Conservation (phyloP, 2,329 filamentous ascomycete genomes). For the Pseudogymnoascus sp. region DNA sequence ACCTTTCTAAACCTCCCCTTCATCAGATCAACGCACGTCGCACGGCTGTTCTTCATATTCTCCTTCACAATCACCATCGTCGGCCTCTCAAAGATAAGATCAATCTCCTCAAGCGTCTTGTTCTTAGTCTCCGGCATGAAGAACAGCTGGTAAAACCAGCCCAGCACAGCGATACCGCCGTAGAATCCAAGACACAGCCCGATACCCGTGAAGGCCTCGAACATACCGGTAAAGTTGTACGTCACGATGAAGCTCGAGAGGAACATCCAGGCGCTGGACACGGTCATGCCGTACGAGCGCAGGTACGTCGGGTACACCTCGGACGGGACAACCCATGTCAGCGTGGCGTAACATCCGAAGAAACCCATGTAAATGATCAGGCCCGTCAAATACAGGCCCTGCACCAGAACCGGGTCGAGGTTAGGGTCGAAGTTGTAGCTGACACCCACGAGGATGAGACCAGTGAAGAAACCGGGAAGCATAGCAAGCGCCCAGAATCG, state of each 20-base stretch:
- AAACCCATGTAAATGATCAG: conserved; percentile 62
- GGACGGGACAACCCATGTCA: conserved; percentile 60
- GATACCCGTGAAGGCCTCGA: conserved; percentile 57
- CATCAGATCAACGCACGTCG: neutral
- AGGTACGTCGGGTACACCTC: conserved; percentile 70
- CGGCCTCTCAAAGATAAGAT: conserved; percentile 57
- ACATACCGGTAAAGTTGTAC: conserved; percentile 69
- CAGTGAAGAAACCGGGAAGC: conserved; percentile 65
- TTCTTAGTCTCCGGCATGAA: conserved; percentile 72
- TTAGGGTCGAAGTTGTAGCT: conserved; percentile 39
- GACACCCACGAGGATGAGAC: conserved; percentile 58
- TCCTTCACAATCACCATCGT: conserved; percentile 55
- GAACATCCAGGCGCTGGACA: conserved; percentile 61
- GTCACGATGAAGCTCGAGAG: conserved; percentile 66
- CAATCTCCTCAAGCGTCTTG: conserved; percentile 62
- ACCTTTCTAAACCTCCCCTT: conserved; percentile 4
- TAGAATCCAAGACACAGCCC: conserved; percentile 66
- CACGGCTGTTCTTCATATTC: conserved; percentile 38
- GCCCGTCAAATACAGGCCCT: conserved; percentile 60
- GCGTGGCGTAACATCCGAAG: conserved; percentile 58
- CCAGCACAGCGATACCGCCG: conserved; percentile 63
- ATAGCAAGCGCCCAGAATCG: conserved; percentile 69
- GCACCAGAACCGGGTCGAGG: conserved; percentile 35
- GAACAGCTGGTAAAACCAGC: conserved; percentile 64
- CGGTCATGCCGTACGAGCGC: conserved; percentile 67